phyloP scores from a whole-genome alignment of 176 grass and related monocot species.

The Aegilops longissima region DNA sequence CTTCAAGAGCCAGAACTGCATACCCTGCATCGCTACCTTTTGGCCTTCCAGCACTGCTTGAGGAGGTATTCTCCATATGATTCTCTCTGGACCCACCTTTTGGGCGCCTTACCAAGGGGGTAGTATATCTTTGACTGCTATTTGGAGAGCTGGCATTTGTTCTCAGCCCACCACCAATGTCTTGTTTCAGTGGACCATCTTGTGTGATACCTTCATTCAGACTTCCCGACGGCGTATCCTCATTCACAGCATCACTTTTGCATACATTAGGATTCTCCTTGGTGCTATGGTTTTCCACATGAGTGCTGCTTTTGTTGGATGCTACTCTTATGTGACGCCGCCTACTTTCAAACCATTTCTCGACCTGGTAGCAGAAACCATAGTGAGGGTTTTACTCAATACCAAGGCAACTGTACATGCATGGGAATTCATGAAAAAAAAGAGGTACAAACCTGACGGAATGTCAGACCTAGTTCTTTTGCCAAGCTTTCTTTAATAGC shows the following conservation, averaged over 20 bases:
- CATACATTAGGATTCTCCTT: conserved; percentile 1
- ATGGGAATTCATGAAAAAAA: conserved; percentile 6
- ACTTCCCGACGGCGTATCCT: conserved; percentile 7
- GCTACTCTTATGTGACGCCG: conserved; percentile 25
- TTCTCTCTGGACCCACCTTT: conserved; percentile 21
- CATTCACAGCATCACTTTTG: conserved; percentile 5
- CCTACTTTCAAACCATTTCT: conserved; percentile 51
- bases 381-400: conserved; percentile 5
- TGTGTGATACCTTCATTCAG: conserved; percentile 14
- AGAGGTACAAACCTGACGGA: conserved; percentile 32
- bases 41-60: background rate
- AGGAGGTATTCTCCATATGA: background rate
- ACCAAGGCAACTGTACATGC: background rate
- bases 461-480: conserved; percentile 55
- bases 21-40: background rate
- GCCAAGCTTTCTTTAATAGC: conserved; percentile 53
- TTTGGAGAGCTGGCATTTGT: background rate
- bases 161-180: background rate
- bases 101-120: background rate
- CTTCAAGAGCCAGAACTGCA: conserved; percentile 13
- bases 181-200: background rate
- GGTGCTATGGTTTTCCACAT: background rate
- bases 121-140: background rate
- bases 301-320: background rate
- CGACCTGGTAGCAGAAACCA: conserved; percentile 39